Percentiles rank a stretch among this genome's conserved stretches.
These are phyloP conservation scores for Friedmanniomyces simplex DNA, from an alignment of 495 filamentous ascomycete species.

Conservation along the genomic window DNA sequence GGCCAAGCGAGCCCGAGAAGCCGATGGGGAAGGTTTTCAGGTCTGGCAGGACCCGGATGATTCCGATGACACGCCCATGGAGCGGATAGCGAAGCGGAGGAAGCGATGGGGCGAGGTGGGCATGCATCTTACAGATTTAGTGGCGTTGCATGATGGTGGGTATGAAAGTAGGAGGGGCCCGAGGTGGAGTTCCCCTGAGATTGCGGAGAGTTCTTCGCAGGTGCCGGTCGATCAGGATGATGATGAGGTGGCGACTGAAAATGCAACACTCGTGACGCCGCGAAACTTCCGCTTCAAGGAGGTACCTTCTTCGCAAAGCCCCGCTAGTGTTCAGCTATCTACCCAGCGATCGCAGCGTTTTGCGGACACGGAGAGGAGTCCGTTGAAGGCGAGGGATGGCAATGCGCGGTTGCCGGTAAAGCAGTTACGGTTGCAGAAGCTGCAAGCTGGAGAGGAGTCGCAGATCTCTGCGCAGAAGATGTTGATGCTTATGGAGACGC, in stretches of 20 bases:
- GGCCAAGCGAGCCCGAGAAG: neutral
- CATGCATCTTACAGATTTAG: neutral
- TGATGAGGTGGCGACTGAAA: neutral
- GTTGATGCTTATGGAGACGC: neutral
- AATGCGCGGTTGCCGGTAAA: neutral
- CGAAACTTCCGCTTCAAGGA: conserved; percentile 2
- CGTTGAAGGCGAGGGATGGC: conserved; percentile 7
- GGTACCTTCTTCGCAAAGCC: conserved; percentile 16
- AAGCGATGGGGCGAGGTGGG: neutral
- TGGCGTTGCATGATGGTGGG: neutral
- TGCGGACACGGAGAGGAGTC: neutral
- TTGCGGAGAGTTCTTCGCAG: neutral
- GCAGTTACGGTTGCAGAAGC: neutral
- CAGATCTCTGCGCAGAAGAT: neutral
- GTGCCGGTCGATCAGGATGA: neutral
- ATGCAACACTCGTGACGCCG: neutral
- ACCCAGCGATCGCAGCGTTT: neutral
- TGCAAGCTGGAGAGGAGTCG: neutral
- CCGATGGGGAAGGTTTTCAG: neutral
- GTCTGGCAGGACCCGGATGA: neutral
- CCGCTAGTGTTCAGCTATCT: conserved; percentile 5
- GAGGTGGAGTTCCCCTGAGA: neutral
- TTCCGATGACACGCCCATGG: neutral
- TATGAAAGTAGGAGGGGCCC: neutral
- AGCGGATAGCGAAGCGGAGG: neutral